Percentiles rank a stretch among this genome's conserved stretches.
Conservation (phyloP, 768 basidiomycete species). For the Leccinum olivaceopallidum region DNA sequence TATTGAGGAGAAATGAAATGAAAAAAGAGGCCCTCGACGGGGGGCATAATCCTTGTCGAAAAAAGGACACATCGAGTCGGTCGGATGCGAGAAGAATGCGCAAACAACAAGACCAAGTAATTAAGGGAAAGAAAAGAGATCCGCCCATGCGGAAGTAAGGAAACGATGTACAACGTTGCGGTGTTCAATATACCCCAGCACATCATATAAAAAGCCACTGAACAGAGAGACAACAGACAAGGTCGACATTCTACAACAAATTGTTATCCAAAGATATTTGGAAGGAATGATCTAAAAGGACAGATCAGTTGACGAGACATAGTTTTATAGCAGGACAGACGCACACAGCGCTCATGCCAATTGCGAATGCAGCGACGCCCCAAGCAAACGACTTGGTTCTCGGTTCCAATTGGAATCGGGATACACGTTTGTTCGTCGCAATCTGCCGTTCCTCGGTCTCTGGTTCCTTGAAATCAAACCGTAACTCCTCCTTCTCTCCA, state of each 20-base stretch:
- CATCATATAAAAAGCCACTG: constrained; percentile 10
- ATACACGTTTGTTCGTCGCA: constrained; percentile 63
- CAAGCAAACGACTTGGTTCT: constrained; percentile 76
- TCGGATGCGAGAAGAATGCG: background rate
- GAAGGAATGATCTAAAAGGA: constrained; percentile 49
- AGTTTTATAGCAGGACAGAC: constrained; percentile 31
- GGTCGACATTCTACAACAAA: constrained; percentile 14
- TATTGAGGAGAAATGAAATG: background rate
- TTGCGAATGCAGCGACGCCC: constrained; percentile 82
- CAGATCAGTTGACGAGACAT: background rate
- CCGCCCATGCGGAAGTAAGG: constrained; percentile 17
- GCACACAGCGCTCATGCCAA: constrained; percentile 80
- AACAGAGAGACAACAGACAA: constrained; percentile 9
- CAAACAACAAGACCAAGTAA: background rate
- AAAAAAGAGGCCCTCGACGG: background rate
- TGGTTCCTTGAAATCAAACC: constrained; percentile 71
- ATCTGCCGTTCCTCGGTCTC: constrained; percentile 58
- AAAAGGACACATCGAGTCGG: constrained; percentile 3
- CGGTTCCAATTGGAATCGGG: constrained; percentile 57
- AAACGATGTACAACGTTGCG: constrained; percentile 18
- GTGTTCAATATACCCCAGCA: constrained; percentile 23
- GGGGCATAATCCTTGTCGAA: constrained; percentile 8
- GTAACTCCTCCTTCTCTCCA: constrained; percentile 46
- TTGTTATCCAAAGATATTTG: constrained; percentile 54
- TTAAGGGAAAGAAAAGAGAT: constrained; percentile 3